A percentile compares a stretch with the other conserved stretches of the same genome.
Conservation (phyloP, 768 basidiomycete genomes). For the Russula abietina region DNA sequence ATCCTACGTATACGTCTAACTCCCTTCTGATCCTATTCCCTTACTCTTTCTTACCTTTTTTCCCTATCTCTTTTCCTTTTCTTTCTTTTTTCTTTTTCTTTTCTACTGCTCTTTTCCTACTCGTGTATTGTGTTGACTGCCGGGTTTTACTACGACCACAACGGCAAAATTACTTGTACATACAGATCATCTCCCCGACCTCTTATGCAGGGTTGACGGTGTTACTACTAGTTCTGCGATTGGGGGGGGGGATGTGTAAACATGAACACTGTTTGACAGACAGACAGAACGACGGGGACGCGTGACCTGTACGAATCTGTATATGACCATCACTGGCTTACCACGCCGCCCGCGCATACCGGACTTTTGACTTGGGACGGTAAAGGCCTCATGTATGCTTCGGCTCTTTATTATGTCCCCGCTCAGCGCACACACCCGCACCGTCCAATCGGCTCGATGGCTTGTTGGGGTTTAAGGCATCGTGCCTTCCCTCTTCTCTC, state of each 20-base stretch:
- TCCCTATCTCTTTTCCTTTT: not conserved
- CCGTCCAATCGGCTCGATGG: not conserved
- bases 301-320: not conserved
- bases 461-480: not conserved
- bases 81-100: not conserved
- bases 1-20: not conserved
- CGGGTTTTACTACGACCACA: not conserved
- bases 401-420: slow-evolving; percentile 3
- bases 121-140: slow-evolving; percentile 7
- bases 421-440: not conserved
- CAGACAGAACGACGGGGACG: too few species aligned
- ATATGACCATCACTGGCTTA: slow-evolving; percentile 2
- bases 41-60: not conserved
- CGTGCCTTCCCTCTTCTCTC: not conserved
- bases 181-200: not conserved
- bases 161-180: slow-evolving; percentile 23
- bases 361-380: not conserved
- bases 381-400: not conserved
- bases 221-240: slow-evolving; percentile 12
- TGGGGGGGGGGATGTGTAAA: not conserved
- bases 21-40: not conserved
- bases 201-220: not conserved
- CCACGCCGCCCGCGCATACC: slow-evolving; percentile 10
- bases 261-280: not conserved
- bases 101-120: slow-evolving; percentile 3